Conservation (phyloP, 257 asterid species). For the Solanum habrochaites region DNA sequence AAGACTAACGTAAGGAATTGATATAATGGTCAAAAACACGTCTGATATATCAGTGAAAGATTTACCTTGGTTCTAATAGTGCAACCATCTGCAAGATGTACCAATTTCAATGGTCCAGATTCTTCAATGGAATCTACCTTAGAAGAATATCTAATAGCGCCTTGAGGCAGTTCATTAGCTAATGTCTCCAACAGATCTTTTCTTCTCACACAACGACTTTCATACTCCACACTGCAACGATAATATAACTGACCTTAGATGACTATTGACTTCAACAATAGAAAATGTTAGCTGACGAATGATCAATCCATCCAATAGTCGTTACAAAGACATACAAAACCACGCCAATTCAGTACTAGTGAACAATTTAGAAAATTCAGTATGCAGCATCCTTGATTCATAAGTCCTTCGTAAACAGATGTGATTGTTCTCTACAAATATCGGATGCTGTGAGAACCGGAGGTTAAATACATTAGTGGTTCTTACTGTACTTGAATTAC, state of each 20-base stretch:
- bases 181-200: constrained; percentile 44
- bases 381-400: not conserved
- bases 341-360: not conserved
- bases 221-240: constrained; percentile 28
- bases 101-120: constrained; percentile 45
- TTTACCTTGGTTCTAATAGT: constrained; percentile 46
- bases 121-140: constrained; percentile 51
- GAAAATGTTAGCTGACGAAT: not conserved
- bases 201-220: constrained; percentile 53
- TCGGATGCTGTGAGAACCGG: not conserved
- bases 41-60: not conserved
- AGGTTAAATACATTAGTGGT: not conserved
- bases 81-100: constrained; percentile 74
- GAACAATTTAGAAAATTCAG: not conserved
- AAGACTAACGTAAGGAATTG: not conserved
- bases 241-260: not conserved
- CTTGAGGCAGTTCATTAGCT: constrained; percentile 57
- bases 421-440: not conserved
- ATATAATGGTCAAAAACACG: no score
- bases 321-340: not conserved
- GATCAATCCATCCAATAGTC: not conserved
- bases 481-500: not conserved
- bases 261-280: not conserved
- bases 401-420: not conserved
- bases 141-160: constrained; percentile 57